phyloP scores from a whole-genome alignment of 768 basidiomycete species.

The Boletus eberwhitei region DNA sequence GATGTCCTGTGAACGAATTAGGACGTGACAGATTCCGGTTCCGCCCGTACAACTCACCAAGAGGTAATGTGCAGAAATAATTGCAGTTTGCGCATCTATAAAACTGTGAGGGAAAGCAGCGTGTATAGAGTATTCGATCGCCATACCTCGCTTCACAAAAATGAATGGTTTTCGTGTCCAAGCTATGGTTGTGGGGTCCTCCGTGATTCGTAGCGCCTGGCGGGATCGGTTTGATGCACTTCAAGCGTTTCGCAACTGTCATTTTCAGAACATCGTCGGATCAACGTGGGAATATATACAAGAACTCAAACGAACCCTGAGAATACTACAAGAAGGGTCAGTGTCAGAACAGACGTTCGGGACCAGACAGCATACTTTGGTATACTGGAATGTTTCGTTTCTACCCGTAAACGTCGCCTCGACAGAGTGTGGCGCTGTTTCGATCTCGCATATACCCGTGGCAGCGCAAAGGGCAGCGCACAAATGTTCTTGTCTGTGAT shows the following conservation, averaged over 20 bases:
- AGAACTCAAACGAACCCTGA: slow-evolving; percentile 38
- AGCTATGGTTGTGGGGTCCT: slow-evolving; percentile 49
- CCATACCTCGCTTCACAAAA: slow-evolving; percentile 50
- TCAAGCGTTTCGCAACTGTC: slow-evolving; percentile 48
- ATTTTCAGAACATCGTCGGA: not conserved
- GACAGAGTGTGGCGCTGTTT: slow-evolving; percentile 55
- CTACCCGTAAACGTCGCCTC: slow-evolving; percentile 59
- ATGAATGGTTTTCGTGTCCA: slow-evolving; percentile 45
- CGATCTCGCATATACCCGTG: slow-evolving; percentile 54
- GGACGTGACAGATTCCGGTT: not conserved
- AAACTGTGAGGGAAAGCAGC: not conserved
- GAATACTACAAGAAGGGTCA: slow-evolving; percentile 39
- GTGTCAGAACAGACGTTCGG: not conserved
- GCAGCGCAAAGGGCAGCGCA: slow-evolving; percentile 43
- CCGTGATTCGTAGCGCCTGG: slow-evolving; percentile 40
- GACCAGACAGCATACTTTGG: slow-evolving; percentile 43
- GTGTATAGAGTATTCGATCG: not conserved
- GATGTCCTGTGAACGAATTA: slow-evolving; percentile 41
- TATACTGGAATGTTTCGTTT: slow-evolving; percentile 62
- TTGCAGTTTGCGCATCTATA: slow-evolving; percentile 52
- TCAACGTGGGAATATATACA: not conserved
- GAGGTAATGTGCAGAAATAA: slow-evolving; percentile 56
- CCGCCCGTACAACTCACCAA: slow-evolving; percentile 35
- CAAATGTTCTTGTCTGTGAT: slow-evolving; percentile 48
- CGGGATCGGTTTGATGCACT: slow-evolving; percentile 46